phyloP scores from a whole-genome alignment of 257 asterid genomes.

The Leptodermis oblonga region DNA sequence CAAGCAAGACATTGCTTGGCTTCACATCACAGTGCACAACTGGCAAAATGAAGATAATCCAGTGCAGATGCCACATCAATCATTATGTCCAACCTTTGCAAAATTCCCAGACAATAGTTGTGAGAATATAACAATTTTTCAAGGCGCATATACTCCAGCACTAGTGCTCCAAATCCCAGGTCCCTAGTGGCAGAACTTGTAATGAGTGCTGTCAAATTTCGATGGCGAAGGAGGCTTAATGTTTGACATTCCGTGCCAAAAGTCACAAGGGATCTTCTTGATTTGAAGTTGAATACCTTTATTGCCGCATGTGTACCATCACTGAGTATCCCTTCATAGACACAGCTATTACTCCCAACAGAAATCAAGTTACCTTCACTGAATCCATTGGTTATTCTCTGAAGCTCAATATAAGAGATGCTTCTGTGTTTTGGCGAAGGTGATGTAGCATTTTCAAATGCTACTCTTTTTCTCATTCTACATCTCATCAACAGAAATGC shows the following conservation, averaged over 20 bases:
- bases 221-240: conserved; percentile 17
- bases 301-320: conserved; percentile 12
- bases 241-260: conserved; percentile 20
- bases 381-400: conserved; percentile 4
- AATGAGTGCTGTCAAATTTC: conserved; percentile 16
- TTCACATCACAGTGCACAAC: conserved; percentile 25
- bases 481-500: neutral
- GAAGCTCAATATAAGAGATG: conserved; percentile 17
- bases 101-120: neutral
- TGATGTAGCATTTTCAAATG: neutral
- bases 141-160: conserved; percentile 21
- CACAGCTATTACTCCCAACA: conserved; percentile 6
- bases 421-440: neutral
- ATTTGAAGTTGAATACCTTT: conserved; percentile 12
- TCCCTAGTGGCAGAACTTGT: conserved; percentile 7
- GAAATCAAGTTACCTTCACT: conserved; percentile 16
- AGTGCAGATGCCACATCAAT: conserved; percentile 16
- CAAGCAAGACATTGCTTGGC: conserved; percentile 20
- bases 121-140: conserved; percentile 15
- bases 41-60: conserved; percentile 12
- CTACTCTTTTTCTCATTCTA: neutral
- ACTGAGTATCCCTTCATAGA: conserved; percentile 13
- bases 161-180: conserved; percentile 3
- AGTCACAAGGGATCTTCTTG: conserved; percentile 3
- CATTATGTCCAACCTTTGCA: conserved; percentile 20